Evolutionary conservation across 139 green algal genomes (phyloP), one percentile per base, ranked within the genome.

Genomic region (Chlamydomonas sp.): DNA sequence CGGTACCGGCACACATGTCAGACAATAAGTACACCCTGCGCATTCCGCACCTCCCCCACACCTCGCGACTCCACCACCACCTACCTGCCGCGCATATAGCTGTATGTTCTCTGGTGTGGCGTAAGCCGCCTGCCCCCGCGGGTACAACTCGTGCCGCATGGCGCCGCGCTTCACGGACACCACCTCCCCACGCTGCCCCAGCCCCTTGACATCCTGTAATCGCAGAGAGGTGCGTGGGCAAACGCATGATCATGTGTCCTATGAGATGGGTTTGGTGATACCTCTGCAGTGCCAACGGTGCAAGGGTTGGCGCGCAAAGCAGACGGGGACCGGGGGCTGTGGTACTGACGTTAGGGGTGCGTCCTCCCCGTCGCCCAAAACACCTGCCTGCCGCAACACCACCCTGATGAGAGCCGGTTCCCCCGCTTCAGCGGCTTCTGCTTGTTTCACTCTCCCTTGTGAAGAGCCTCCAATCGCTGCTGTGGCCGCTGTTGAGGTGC

Each of bases 51-150:
- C 31, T 49, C 31, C 31, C 31, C 31, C 31, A 49, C 31, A 49
- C 31, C 31, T 49, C 31, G 31, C 31, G 31, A 49, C 31, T 49
- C 73, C 63, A 90, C 86, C 86, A 90, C 20, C 4, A 66, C 72
- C 63, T 87, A 83, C n/a, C 87, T 80, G n/a, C 64, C 74, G 0
- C 31, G 31, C 31, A 49, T 49, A 49, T 49, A 49, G 31, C 31
- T 49, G 31, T 49, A 90, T 31, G 80, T 90, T 90, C 8, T 90
- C 80, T 10, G 87, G 87, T 3, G 87, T 90, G 49, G 80, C 87
- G 58, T 90, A 90, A 12, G 80, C 87, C 12, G 80, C 87, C 7
- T 75, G 62, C 5, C 80, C 80, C 1, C 1, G 12, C 1, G 87
- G 87, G 68, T 88, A 90, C 14, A 90, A 80, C 58, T 75, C 14